Percentiles rank a stretch among this genome's conserved stretches.
phyloP scores from a whole-genome alignment of 176 grass and related monocot species.

The Juncus inflexus region DNA sequence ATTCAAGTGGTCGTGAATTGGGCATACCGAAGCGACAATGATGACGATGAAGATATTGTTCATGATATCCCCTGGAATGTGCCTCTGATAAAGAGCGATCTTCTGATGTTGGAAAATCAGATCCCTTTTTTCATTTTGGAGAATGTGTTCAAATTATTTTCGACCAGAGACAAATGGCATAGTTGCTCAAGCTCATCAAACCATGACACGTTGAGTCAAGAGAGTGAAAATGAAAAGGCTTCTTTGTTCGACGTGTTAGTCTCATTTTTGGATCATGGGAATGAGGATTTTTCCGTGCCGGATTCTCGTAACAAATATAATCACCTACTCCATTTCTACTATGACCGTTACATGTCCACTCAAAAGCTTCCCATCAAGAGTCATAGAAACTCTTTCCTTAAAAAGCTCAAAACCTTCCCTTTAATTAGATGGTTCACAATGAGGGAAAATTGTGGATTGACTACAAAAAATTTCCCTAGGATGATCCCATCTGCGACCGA shows the following conservation, averaged over 20 bases:
- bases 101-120: conserved; percentile 9
- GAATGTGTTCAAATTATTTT: not conserved
- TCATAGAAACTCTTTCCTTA: not conserved
- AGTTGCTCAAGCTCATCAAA: not conserved
- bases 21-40: not conserved
- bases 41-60: not conserved
- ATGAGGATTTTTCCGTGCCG: not conserved
- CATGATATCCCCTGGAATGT: not conserved
- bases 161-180: not conserved
- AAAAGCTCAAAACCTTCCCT: not conserved
- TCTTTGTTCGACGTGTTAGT: not conserved
- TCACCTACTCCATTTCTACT: conserved; percentile 28
- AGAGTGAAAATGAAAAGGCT: not conserved
- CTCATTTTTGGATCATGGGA: not conserved
- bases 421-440: conserved; percentile 9
- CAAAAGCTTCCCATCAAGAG: conserved; percentile 5
- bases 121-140: conserved; percentile 12
- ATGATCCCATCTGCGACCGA: conserved; percentile 28
- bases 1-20: conserved; percentile 14
- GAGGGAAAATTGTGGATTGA: not conserved
- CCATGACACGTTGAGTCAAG: conserved; percentile 12
- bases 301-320: conserved; percentile 1
- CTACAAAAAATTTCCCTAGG: not conserved
- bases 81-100: not conserved
- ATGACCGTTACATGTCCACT: conserved; percentile 19